These are phyloP conservation scores for Cochlearia excelsa DNA, from an alignment of 345 rosid genomes.

Conservation along the genomic window DNA sequence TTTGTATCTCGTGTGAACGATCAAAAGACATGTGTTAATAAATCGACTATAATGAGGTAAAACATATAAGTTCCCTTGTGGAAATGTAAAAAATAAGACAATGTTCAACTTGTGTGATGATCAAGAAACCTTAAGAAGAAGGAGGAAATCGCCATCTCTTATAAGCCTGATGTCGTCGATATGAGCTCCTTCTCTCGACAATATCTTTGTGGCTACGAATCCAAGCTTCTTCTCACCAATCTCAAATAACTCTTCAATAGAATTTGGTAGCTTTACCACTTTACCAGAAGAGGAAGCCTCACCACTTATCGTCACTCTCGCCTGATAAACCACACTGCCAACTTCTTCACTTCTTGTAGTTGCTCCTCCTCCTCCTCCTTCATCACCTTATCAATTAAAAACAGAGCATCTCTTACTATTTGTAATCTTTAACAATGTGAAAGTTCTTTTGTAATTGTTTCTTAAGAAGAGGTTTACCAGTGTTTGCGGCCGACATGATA, in stretches of 20 bases:
- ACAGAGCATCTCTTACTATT: too few species aligned
- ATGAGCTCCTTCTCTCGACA: constrained; percentile 61
- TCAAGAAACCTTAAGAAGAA: constrained; percentile 44
- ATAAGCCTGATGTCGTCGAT: constrained; percentile 65
- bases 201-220: constrained; percentile 44
- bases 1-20: too few species aligned
- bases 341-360: constrained; percentile 10
- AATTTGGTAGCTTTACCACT: constrained; percentile 54
- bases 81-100: too few species aligned
- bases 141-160: constrained; percentile 82
- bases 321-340: constrained; percentile 24
- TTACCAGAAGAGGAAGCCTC: constrained; percentile 37
- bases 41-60: too few species aligned
- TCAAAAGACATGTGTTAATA: too few species aligned
- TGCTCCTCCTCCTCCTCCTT: constrained; percentile 31
- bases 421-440: neutral
- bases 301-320: constrained; percentile 58
- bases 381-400: constrained; percentile 14
- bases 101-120: neutral
- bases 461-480: constrained; percentile 35
- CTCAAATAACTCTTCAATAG: constrained; percentile 55
- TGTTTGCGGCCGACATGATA: constrained; percentile 61
- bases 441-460: neutral
- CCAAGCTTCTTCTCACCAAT: constrained; percentile 53
- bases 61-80: too few species aligned